Evolutionary conservation across 345 rosid species (phyloP), one percentile per base, ranked within the genome.

Genomic region (Gossypium turneri): DNA sequence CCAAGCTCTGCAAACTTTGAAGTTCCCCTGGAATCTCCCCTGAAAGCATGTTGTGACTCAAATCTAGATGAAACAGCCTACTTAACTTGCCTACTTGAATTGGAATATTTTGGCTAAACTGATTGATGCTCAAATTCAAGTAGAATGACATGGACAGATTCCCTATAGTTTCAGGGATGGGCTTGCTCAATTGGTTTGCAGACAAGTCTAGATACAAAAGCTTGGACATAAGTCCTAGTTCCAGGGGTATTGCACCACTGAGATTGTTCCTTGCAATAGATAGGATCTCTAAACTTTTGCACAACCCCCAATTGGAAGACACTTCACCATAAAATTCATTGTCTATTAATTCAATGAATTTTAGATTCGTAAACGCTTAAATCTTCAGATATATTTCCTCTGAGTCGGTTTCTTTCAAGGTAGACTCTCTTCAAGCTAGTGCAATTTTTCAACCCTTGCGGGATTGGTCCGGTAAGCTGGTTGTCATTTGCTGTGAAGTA

Each of bases 121-220:
- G 53, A 61, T 85, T 82, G 41, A 74, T 75, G 80, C 71, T 81
- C 70, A 83, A 38, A 77, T 83, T 81, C 80, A 83, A 70, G 84
- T 73, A 12, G 50, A 43, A 67, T 5, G 81, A 72, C 64, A 76
- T 68, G 20, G 57, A 75, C 22, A 74, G 44, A 38, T 72, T 38
- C 64, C 56, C 78, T 24, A 76, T 52, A 0, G 69, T 75, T 13
- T 44, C 50, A 2, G 86, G 86, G 24, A 83, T 79, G 0, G 70
- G 19, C 10, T 19, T 53, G 12, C 59, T 63, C 27, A 81, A 65
- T 20, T 65, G 69, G 79, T 81, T 83, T 27, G 71, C 75, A 17
- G 86, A 81, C 16, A 84, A 75, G 73, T 84, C 84, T 20, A 84
- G 76, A 67, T 27, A 50, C 75, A 74, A 62, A 5, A 84, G 79